phyloP scores from a whole-genome alignment of 1,284 basidiomycete species.

The Tranzscheliella williamsii region DNA sequence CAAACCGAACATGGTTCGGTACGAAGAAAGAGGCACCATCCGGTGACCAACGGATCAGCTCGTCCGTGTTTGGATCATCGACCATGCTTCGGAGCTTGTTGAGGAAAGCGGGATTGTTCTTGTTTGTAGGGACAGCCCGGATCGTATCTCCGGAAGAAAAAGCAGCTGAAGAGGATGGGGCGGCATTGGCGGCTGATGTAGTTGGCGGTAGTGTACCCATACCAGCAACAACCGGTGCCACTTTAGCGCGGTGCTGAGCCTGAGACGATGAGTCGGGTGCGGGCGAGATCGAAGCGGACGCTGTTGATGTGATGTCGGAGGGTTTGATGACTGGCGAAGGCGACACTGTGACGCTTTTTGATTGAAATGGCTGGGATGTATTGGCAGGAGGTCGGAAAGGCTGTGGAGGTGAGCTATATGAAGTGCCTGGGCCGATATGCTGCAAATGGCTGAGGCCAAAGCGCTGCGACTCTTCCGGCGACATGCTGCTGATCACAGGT shows the following conservation, averaged over 20 bases:
- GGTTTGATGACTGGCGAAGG: slow-evolving; percentile 15
- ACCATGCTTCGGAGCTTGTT: slow-evolving; percentile 91
- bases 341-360: slow-evolving; percentile 5
- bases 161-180: slow-evolving; percentile 9
- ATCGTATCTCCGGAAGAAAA: slow-evolving; percentile 6
- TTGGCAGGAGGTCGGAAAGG: slow-evolving; percentile 14
- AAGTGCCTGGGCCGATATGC: slow-evolving; percentile 3
- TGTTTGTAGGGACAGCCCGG: slow-evolving; percentile 43
- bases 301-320: slow-evolving; percentile 11
- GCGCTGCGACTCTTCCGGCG: slow-evolving; percentile 11
- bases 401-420: slow-evolving; percentile 14
- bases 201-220: slow-evolving; percentile 28
- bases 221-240: slow-evolving; percentile 29
- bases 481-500: slow-evolving; percentile 6
- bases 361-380: slow-evolving; percentile 22
- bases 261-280: background rate
- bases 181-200: slow-evolving; percentile 3
- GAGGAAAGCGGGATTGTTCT: slow-evolving; percentile 76
- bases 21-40: slow-evolving; percentile 90
- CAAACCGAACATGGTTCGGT: slow-evolving; percentile 88
- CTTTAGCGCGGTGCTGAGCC: background rate
- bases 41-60: slow-evolving; percentile 86
- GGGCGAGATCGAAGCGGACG: slow-evolving; percentile 1
- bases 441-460: slow-evolving; percentile 10
- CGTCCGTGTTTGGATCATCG: slow-evolving; percentile 77